Percentiles rank a stretch among this genome's conserved stretches.
Evolutionary conservation across 768 basidiomycete genomes (phyloP).

Genomic region (Macrolepiota fuliginosa): DNA sequence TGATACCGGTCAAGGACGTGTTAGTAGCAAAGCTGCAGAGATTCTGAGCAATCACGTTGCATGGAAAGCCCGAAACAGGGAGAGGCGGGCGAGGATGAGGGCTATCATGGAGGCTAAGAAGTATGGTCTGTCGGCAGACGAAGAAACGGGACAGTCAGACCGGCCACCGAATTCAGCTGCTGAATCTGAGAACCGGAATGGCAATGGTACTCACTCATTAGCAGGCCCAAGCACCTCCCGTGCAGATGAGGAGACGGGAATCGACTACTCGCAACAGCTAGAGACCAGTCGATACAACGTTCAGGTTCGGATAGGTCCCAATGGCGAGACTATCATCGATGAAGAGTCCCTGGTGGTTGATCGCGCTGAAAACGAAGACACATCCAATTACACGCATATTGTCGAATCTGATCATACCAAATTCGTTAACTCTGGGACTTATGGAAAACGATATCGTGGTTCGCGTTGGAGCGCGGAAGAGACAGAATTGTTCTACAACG

Average conservation of each 20-base stretch:
- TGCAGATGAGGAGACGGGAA: constrained; percentile 49
- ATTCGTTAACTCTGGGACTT: constrained; percentile 83
- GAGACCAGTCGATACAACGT: constrained; percentile 74
- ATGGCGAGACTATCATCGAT: constrained; percentile 84
- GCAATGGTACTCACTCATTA: background rate
- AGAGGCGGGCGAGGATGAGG: constrained; percentile 64
- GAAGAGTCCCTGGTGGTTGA: constrained; percentile 84
- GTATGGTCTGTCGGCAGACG: constrained; percentile 59
- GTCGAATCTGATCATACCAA: constrained; percentile 82
- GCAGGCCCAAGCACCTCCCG: constrained; percentile 14
- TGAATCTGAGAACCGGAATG: constrained; percentile 15
- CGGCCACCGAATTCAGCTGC: constrained; percentile 13
- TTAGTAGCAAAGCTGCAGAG: constrained; percentile 74
- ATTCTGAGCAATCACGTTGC: constrained; percentile 67
- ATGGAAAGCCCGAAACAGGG: constrained; percentile 69
- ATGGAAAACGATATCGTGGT: constrained; percentile 77
- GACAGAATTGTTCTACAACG: constrained; percentile 85
- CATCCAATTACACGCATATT: constrained; percentile 70
- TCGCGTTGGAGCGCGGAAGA: constrained; percentile 89
- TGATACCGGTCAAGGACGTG: constrained; percentile 75
- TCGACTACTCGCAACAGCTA: constrained; percentile 68
- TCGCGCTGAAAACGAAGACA: constrained; percentile 65
- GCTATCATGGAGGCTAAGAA: constrained; percentile 70
- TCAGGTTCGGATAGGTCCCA: constrained; percentile 84
- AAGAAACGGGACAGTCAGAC: constrained; percentile 27